Base-by-base conservation (phyloP, 2,329 filamentous ascomycete species). In the Fonsecaea pugnacius region DNA sequence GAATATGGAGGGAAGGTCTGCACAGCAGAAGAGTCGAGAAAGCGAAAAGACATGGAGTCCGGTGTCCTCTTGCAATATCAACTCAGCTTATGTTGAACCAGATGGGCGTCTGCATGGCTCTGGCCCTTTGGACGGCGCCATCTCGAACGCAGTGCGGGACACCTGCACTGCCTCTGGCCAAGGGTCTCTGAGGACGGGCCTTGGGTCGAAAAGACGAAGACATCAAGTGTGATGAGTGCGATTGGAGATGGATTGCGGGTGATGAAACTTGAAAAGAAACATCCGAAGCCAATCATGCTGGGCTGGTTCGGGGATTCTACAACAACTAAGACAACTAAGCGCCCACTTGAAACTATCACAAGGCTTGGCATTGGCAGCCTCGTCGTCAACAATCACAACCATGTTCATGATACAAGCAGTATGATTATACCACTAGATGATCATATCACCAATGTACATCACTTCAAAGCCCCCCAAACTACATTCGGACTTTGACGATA, bases 191-290 rank as follows among this genome's bases (percentile, higher is more conserved):
- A 30, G 46, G 43, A 53, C 58, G 18, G 30, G 12, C 38, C 53
- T 27, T 21, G n/a, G 61, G 61, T 57, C 61, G 46, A 51, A 10
- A 48, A 27, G 4, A 21, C 33, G 10, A 18, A 36, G 46, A 21
- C 7, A 58, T 33, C 50, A 35, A 55, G 27, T 61, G 64, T 66
- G 60, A 65, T 58, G 32, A 38, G n/a, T 58, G 35, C 52, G 16
- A 65, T 67, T 67, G 62, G 65, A 54, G 55, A 51, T 16, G 40
- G 24, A 36, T 24, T 43, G 16, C n/a, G 36, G 50, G 36, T 40
- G 33, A 53, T 66, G 64, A 64, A 63, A 66, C 64, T 51, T 33
- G 64, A 43, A 40, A 60, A 64, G 60, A 58, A 36, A 38, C 38
- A 56, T 30, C 60, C 43, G 18, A 36, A 21, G 24, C 46, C n/a